A percentile compares a stretch with the other conserved stretches of the same genome.
Conservation (phyloP, 2,329 filamentous ascomycete genomes). For the Knufia fluminis region DNA sequence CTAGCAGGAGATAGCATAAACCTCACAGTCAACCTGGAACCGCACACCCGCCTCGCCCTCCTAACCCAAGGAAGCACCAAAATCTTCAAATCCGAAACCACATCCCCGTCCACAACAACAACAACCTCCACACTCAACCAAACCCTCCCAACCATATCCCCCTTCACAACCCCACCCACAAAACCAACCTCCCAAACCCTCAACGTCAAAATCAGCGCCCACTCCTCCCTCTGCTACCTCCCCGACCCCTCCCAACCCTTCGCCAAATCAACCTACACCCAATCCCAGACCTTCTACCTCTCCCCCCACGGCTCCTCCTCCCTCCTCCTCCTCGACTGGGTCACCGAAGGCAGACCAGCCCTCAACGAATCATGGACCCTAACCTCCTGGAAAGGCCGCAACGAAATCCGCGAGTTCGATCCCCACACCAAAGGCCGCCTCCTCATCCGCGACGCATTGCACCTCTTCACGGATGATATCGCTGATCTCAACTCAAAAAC, state of each 20-base stretch:
- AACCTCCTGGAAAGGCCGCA: slow-evolving; percentile 66
- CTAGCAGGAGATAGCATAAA: slow-evolving; percentile 78
- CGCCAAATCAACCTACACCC: slow-evolving; percentile 70
- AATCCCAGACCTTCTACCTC: slow-evolving; percentile 67
- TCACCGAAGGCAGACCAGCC: slow-evolving; percentile 75
- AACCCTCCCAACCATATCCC: background rate
- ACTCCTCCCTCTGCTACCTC: slow-evolving; percentile 53
- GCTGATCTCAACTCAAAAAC: slow-evolving; percentile 26
- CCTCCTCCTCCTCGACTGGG: slow-evolving; percentile 86
- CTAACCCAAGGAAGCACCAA: slow-evolving; percentile 78
- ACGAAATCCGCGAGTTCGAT: slow-evolving; percentile 63
- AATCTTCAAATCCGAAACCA: slow-evolving; percentile 72
- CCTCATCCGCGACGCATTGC: slow-evolving; percentile 74
- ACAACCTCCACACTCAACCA: background rate
- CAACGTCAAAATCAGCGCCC: slow-evolving; percentile 38
- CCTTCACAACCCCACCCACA: slow-evolving; percentile 14
- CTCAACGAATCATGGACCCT: slow-evolving; percentile 86
- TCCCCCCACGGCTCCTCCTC: slow-evolving; percentile 41
- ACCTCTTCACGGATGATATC: slow-evolving; percentile 51
- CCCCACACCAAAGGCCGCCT: slow-evolving; percentile 44
- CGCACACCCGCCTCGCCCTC: slow-evolving; percentile 55
- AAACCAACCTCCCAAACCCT: slow-evolving; percentile 38
- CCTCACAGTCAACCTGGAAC: slow-evolving; percentile 58
- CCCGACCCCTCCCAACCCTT: slow-evolving; percentile 94
- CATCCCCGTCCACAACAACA: slow-evolving; percentile 11